phyloP scores from a whole-genome alignment of 2,329 filamentous ascomycete genomes.

The Talaromyces atroroseus region DNA sequence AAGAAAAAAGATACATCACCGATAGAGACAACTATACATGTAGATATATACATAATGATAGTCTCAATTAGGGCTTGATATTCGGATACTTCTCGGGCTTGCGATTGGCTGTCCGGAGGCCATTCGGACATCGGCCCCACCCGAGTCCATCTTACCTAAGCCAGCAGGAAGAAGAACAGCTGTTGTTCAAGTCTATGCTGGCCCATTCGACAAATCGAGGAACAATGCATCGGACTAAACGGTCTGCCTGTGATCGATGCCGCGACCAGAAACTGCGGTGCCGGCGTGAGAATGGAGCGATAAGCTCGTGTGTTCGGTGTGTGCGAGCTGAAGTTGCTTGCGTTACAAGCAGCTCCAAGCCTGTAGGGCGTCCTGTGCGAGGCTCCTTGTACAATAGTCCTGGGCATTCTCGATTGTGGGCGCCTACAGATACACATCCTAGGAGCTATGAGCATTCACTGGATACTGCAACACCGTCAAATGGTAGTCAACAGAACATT shows the following conservation, averaged over 20 bases:
- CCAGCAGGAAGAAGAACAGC: background rate
- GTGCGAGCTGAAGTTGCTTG: background rate
- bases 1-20: background rate
- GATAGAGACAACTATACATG: background rate
- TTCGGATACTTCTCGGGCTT: background rate
- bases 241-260: slow-evolving; percentile 6
- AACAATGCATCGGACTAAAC: background rate
- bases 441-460: background rate
- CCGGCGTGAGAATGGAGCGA: background rate
- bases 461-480: background rate
- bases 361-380: slow-evolving; percentile 2
- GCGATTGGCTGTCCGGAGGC: slow-evolving; percentile 1
- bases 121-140: background rate
- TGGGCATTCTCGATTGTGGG: background rate
- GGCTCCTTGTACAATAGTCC: background rate
- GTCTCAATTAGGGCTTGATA: background rate
- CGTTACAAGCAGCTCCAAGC: slow-evolving; percentile 1
- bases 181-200: background rate
- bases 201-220: background rate
- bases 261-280: slow-evolving; percentile 3
- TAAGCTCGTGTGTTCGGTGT: background rate
- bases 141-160: background rate
- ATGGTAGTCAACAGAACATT: background rate
- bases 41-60: background rate
- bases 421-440: background rate